These are phyloP conservation scores for Aphanomyces invadans DNA, from an alignment of 352 stramenopile genomes.

Conservation along the genomic window DNA sequence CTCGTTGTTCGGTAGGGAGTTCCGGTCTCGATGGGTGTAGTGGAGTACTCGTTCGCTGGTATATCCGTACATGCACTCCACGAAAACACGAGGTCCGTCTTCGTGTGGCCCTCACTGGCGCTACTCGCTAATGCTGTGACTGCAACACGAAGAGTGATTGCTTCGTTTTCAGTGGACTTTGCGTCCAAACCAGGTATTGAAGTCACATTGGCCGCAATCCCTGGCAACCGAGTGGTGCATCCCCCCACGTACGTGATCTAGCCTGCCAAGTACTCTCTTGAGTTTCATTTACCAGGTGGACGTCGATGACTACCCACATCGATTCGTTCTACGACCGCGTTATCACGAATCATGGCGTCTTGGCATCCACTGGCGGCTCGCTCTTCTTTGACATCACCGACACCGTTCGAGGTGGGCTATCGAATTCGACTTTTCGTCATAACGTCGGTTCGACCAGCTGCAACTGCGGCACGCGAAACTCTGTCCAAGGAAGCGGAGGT, in stretches of 20 bases:
- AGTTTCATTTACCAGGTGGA: not conserved
- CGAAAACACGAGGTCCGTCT: not conserved
- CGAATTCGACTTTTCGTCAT: not conserved
- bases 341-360: not conserved
- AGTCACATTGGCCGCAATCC: not conserved
- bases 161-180: not conserved
- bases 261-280: not conserved
- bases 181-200: not conserved
- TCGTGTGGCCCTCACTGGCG: not conserved
- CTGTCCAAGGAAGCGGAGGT: not conserved
- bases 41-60: not conserved
- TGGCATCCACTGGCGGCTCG: not conserved
- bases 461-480: not conserved
- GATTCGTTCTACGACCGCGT: not conserved
- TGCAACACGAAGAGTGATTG: not conserved
- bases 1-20: too few species aligned
- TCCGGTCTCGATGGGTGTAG: not conserved
- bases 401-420: not conserved
- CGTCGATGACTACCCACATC: not conserved
- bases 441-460: not conserved
- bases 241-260: not conserved
- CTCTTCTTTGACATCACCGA: slow-evolving; percentile 1
- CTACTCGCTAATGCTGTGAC: too few species aligned
- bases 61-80: not conserved
- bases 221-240: not conserved